These are phyloP conservation scores for Pythium dissotocum DNA, from an alignment of 352 stramenopile genomes.

Conservation along the genomic window DNA sequence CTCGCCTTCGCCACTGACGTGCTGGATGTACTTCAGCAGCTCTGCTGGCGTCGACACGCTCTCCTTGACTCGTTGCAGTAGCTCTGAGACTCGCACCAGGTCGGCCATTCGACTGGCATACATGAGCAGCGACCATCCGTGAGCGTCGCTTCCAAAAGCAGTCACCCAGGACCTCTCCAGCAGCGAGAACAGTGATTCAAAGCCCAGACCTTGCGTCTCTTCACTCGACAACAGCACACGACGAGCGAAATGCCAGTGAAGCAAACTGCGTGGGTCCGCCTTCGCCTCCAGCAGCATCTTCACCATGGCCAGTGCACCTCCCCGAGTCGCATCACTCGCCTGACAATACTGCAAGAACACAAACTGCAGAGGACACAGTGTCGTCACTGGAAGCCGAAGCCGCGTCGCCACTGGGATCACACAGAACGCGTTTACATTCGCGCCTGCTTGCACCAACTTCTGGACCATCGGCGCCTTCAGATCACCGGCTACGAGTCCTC, in stretches of 20 bases:
- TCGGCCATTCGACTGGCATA: constrained; percentile 59
- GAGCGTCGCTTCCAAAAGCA: constrained; percentile 37
- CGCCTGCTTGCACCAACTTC: constrained; percentile 50
- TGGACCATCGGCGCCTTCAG: constrained; percentile 34
- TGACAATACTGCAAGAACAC: constrained; percentile 34
- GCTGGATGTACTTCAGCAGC: constrained; percentile 46
- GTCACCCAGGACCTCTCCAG: constrained; percentile 26
- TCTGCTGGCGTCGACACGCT: constrained; percentile 11
- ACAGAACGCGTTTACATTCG: constrained; percentile 52
- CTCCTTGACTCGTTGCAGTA: constrained; percentile 29
- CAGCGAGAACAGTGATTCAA: constrained; percentile 33
- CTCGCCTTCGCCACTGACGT: constrained; percentile 63
- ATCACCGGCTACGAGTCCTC: constrained; percentile 39
- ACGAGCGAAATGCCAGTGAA: constrained; percentile 65
- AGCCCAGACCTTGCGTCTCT: constrained; percentile 29
- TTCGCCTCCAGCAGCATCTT: constrained; percentile 44
- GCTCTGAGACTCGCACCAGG: constrained; percentile 37
- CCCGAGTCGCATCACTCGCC: constrained; percentile 22
- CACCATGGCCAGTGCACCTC: constrained; percentile 27
- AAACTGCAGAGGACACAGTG: constrained; percentile 54
- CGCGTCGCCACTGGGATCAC: constrained; percentile 30
- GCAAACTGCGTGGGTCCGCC: constrained; percentile 41
- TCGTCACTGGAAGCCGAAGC: constrained; percentile 7
- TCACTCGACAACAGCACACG: constrained; percentile 44
- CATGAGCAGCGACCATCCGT: constrained; percentile 69